Conservation (phyloP, 257 asterid species). For the Gardenia jasminoides region DNA sequence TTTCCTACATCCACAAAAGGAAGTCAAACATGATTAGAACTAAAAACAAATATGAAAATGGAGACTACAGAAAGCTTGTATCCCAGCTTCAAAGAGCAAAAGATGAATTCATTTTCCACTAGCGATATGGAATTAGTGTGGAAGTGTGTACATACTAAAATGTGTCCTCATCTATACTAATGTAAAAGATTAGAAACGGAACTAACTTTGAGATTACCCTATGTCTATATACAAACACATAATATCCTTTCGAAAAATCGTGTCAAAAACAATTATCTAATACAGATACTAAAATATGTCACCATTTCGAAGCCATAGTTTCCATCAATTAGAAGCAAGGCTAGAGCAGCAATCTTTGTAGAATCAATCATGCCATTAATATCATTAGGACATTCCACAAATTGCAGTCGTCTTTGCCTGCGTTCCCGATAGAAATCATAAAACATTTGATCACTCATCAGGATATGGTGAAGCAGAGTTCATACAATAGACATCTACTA, state of each 20-base stretch:
- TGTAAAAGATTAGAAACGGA: neutral
- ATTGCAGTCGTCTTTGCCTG: conserved; percentile 84
- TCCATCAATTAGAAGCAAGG: conserved; percentile 93
- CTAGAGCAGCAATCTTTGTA: conserved; percentile 90
- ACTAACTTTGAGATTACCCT: neutral
- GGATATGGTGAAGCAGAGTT: neutral
- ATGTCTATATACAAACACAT: neutral
- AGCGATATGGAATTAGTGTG: neutral
- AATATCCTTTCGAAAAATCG: neutral
- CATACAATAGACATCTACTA: neutral
- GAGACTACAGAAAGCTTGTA: neutral
- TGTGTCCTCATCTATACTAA: neutral
- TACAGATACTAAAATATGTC: conserved; percentile 22
- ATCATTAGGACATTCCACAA: conserved; percentile 98
- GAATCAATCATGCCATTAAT: conserved; percentile 99
- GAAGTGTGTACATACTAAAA: neutral
- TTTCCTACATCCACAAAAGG: conserved; percentile 52
- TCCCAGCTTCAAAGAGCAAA: neutral
- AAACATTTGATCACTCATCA: conserved; percentile 1
- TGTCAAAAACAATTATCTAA: neutral
- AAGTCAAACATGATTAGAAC: neutral
- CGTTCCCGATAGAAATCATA: conserved; percentile 47
- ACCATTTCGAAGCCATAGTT: conserved; percentile 99
- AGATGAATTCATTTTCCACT: neutral
- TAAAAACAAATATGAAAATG: neutral